Base-by-base conservation (phyloP, 2,329 filamentous ascomycete species). In the Ophiocordyceps australis region DNA sequence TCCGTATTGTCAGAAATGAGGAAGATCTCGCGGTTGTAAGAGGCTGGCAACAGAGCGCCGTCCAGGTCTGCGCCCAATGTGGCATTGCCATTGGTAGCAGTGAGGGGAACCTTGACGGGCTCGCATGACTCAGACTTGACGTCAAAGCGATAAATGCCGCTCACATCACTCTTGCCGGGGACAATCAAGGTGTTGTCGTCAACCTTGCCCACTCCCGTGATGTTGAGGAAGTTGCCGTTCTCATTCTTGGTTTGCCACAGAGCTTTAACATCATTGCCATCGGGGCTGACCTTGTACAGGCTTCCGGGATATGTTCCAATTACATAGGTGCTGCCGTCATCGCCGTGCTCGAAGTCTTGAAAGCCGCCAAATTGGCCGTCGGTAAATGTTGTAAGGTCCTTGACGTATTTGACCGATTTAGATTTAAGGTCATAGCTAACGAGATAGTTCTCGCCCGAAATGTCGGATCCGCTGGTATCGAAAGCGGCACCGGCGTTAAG, bases 291-390 rank as follows among this genome's bases (percentile, higher is more conserved):
- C 9, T 43, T 42, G 23, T 53, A 30, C 10, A 56, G 39, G 6
- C 43, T 47, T 10, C 47, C 44, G 0, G 51, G 50, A 9, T 36
- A 55, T 0, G 48, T 52, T 22, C 52, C 49, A 1, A 54, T 35
- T 4, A 48, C 45, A 26, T 46, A 56, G 2, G 45, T 41, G 36
- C 50, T 49, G 9, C 50, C 49, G 5, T 34, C 31, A 1, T 24
- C 19, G 24, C 54, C 52, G 27, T 47, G 43, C 22, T 47, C 50
- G 4, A 53, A 38, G 28, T 57, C 53, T 30, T 55, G 52, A 18
- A 43, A 52, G 7, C 47, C 53, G 14, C 49, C 44, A 33, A 51
- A 55, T 0, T 27, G 30, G 4, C 45, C 45, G 1, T 31, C 27
- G 0, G 43, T 45, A 1, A 9, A 14, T 13, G 7, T 3, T 0